Evolutionary conservation across 169 alveolate species (phyloP).

Genomic region (Perkinsus chesapeaki): DNA sequence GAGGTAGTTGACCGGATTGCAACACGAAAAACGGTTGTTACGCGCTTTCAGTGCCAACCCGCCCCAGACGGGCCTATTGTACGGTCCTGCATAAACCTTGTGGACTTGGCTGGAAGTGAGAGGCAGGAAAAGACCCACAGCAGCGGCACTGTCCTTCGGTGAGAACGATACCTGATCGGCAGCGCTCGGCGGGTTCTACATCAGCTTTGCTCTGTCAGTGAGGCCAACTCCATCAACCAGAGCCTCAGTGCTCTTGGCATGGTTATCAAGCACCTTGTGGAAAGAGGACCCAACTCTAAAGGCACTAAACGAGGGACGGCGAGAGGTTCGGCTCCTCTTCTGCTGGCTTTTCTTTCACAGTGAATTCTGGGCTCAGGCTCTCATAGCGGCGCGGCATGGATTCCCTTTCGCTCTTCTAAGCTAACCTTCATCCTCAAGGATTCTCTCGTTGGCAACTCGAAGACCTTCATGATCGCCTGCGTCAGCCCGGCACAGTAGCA

Average conservation of each 20-base stretch:
- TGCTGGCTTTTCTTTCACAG: background rate
- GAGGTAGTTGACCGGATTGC: background rate
- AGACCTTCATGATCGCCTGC: conserved; percentile 28
- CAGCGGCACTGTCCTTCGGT: background rate
- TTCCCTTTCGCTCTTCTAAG: conserved; percentile 27
- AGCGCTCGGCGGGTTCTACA: background rate
- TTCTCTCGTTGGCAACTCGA: conserved; percentile 23
- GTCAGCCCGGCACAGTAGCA: background rate
- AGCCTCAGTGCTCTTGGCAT: conserved; percentile 12
- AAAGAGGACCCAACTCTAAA: background rate
- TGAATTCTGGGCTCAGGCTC: background rate
- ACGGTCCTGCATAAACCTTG: conserved; percentile 5
- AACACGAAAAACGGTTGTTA: background rate
- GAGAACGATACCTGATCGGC: background rate
- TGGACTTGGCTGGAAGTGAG: conserved; percentile 25
- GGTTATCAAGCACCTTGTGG: conserved; percentile 19
- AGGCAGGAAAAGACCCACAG: conserved; percentile 12
- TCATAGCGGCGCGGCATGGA: background rate
- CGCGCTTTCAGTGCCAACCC: background rate
- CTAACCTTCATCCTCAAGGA: conserved; percentile 15
- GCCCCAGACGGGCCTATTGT: background rate
- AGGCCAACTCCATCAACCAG: conserved; percentile 29
- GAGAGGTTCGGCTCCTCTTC: background rate
- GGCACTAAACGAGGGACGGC: background rate
- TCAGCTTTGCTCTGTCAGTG: background rate